A percentile compares a stretch with the other conserved stretches of the same genome.
These are phyloP conservation scores for Vitis labrusca DNA, from an alignment of 164 flowering plant genomes.

Conservation along the genomic window DNA sequence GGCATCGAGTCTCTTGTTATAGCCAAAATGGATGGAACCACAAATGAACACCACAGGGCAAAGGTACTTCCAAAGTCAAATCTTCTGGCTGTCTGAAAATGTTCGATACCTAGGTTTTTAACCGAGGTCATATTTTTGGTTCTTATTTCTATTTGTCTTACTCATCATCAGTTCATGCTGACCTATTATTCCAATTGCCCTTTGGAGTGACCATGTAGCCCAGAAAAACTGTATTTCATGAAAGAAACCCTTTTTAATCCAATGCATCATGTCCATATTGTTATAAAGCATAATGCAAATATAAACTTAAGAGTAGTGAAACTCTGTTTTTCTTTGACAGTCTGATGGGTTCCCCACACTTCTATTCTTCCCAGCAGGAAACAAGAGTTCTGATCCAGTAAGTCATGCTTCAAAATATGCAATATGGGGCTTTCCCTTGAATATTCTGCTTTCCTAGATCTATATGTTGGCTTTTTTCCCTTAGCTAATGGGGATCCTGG, in stretches of 20 bases:
- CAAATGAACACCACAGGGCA: conserved; percentile 89
- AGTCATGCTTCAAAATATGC: conserved; percentile 22
- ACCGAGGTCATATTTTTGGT: background rate
- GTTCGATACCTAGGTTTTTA: too few species aligned
- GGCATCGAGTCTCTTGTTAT: conserved; percentile 78
- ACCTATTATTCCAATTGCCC: background rate
- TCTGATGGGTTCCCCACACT: conserved; percentile 87
- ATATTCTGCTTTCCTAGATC: background rate
- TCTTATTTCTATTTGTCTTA: background rate
- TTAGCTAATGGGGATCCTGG: background rate
- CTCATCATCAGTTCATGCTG: background rate
- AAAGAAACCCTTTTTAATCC: too few species aligned
- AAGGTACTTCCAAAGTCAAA: conserved; percentile 49
- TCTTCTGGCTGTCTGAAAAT: background rate
- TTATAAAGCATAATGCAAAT: background rate
- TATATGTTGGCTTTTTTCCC: background rate
- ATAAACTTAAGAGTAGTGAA: background rate
- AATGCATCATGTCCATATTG: too few species aligned
- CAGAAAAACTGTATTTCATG: too few species aligned
- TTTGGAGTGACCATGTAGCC: background rate
- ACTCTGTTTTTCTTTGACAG: conserved; percentile 39
- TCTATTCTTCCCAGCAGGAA: conserved; percentile 92
- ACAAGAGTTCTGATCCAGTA: conserved; percentile 87
- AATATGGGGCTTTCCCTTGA: background rate
- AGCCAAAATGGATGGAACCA: conserved; percentile 98